Conservation (phyloP, 2,329 filamentous ascomycete genomes). For the Cylindrodendrum hubeiense region DNA sequence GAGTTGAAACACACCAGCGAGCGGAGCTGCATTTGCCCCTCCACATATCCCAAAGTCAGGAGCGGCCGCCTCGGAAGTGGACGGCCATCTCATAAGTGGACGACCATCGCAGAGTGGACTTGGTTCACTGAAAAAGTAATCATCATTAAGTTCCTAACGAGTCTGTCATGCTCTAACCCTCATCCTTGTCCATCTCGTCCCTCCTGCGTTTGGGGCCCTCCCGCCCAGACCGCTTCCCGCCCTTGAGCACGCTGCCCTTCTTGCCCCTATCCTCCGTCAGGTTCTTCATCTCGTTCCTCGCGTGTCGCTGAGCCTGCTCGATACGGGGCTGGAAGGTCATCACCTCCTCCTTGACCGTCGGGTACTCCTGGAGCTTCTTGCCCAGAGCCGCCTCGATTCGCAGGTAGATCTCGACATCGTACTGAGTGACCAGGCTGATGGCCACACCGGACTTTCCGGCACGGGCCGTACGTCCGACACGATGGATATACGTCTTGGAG, state of each 20-base stretch:
- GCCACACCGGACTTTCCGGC: constrained; percentile 88
- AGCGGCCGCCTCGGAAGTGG: not conserved
- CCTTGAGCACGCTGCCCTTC: constrained; percentile 58
- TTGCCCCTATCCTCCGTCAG: constrained; percentile 77
- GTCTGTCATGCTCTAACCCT: constrained; percentile 62
- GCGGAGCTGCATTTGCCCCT: not conserved
- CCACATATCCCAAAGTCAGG: not conserved
- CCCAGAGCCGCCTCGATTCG: constrained; percentile 87
- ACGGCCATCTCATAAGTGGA: no score
- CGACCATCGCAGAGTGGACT: not conserved
- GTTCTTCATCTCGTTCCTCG: constrained; percentile 84
- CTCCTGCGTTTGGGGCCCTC: constrained; percentile 56
- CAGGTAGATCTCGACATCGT: constrained; percentile 84
- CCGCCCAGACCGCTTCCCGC: constrained; percentile 57
- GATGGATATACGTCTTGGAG: constrained; percentile 91
- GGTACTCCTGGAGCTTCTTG: constrained; percentile 78
- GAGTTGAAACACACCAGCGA: constrained; percentile 1
- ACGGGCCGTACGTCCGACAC: constrained; percentile 88
- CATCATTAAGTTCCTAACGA: constrained; percentile 11
- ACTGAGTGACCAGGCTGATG: constrained; percentile 86
- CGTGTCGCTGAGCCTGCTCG: constrained; percentile 84
- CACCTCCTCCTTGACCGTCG: constrained; percentile 82
- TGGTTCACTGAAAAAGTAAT: not conserved
- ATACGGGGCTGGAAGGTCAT: constrained; percentile 84
- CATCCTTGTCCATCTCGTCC: constrained; percentile 81